A percentile compares a stretch with the other conserved stretches of the same genome.
These are phyloP conservation scores for Penicillium sp. DNA, from an alignment of 2,329 filamentous ascomycete species.

Conservation along the genomic window DNA sequence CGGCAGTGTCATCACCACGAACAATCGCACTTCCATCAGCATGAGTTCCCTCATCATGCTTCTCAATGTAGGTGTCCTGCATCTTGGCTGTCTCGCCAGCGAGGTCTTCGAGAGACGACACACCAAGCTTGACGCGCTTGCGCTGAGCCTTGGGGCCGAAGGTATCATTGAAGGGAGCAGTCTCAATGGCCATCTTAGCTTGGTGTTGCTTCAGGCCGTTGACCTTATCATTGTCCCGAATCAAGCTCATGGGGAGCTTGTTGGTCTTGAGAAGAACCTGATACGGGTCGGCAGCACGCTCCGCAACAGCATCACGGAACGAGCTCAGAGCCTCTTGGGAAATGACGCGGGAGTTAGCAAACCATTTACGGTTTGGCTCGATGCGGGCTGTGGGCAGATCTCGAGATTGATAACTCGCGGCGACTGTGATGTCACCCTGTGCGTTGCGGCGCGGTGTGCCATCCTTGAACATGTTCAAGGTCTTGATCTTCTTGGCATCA, in stretches of 20 bases:
- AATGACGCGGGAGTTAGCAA: constrained; percentile 88
- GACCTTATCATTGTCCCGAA: constrained; percentile 71
- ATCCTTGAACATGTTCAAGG: constrained; percentile 85
- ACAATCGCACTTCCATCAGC: constrained; percentile 67
- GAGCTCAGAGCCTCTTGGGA: constrained; percentile 81
- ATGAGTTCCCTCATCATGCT: constrained; percentile 72
- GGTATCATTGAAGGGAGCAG: constrained; percentile 77
- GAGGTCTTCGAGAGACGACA: constrained; percentile 76
- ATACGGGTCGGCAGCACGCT: constrained; percentile 86
- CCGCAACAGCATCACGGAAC: constrained; percentile 88
- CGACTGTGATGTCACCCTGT: constrained; percentile 76
- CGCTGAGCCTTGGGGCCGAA: constrained; percentile 92
- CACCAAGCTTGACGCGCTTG: constrained; percentile 85
- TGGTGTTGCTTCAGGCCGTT: constrained; percentile 89
- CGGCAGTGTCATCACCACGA: constrained; percentile 50
- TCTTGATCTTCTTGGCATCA: constrained; percentile 81
- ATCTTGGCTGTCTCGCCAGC: constrained; percentile 75
- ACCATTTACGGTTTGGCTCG: constrained; percentile 97
- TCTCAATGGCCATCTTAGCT: constrained; percentile 91
- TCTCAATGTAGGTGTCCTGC: constrained; percentile 77
- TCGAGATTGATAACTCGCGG: constrained; percentile 77
- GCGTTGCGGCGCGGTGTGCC: constrained; percentile 80
- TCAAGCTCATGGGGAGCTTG: constrained; percentile 93
- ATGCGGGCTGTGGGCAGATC: constrained; percentile 80
- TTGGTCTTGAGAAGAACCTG: constrained; percentile 94